phyloP scores from a whole-genome alignment of 331 rosid species.

The Ulmus americana region DNA sequence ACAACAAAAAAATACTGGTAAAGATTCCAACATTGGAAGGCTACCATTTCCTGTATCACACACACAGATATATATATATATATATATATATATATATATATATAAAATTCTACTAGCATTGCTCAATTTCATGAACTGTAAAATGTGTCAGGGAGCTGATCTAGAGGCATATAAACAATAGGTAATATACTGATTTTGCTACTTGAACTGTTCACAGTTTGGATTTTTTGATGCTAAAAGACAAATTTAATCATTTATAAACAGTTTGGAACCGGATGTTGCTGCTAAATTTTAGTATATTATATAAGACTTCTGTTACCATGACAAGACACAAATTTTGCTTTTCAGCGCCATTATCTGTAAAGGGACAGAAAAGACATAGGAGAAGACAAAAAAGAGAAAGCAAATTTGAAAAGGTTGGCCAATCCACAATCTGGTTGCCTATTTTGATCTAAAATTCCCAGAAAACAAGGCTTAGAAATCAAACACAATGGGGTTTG shows the following conservation, averaged over 20 bases:
- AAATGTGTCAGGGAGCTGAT: neutral
- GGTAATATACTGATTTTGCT: neutral
- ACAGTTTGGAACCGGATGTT: slow-evolving; percentile 13
- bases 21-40: neutral
- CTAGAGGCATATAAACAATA: neutral
- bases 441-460: neutral
- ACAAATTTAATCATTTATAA: slow-evolving; percentile 6
- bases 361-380: slow-evolving; percentile 12
- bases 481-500: slow-evolving; percentile 23
- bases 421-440: slow-evolving; percentile 8
- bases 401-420: slow-evolving; percentile 21
- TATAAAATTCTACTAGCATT: too few relatives aligned
- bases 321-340: slow-evolving; percentile 26
- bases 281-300: slow-evolving; percentile 17
- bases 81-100: too few relatives aligned
- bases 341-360: slow-evolving; percentile 36
- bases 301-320: slow-evolving; percentile 11
- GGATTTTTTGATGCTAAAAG: neutral
- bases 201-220: neutral
- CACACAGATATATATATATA: neutral
- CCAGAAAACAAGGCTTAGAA: neutral
- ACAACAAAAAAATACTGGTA: neutral
- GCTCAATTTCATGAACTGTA: neutral
- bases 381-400: slow-evolving; percentile 18
- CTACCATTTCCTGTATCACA: neutral